These are phyloP conservation scores for Solanum aculeatissimum DNA, from an alignment of 305 asterid genomes.

Conservation along the genomic window DNA sequence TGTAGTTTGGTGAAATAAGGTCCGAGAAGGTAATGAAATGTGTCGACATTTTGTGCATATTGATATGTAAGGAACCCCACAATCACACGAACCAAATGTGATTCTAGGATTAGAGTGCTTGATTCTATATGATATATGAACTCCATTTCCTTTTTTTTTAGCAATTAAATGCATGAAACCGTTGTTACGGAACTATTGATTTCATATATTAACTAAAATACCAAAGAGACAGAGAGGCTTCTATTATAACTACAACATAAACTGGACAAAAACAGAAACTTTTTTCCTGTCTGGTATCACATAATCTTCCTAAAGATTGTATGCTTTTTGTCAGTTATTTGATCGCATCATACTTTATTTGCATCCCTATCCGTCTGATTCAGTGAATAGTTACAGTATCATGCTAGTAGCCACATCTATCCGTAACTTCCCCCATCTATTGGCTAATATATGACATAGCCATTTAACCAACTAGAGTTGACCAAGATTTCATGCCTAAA, in stretches of 20 bases:
- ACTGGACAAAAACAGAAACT: neutral
- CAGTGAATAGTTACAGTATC: neutral
- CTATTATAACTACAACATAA: neutral
- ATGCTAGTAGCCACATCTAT: neutral
- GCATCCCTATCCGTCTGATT: conserved; percentile 2
- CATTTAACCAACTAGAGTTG: conserved; percentile 7
- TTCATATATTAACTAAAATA: neutral
- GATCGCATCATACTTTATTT: conserved; percentile 12
- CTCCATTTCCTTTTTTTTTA: neutral
- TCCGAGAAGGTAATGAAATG: neutral
- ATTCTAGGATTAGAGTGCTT: neutral
- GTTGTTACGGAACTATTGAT: neutral
- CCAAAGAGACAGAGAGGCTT: neutral
- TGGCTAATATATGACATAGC: neutral
- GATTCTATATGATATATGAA: neutral
- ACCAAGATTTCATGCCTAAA: neutral
- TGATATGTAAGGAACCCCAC: neutral
- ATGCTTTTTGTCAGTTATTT: conserved; percentile 11
- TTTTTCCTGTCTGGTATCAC: neutral
- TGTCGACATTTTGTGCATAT: neutral
- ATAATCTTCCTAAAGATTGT: conserved; percentile 6
- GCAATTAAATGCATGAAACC: neutral
- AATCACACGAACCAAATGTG: neutral
- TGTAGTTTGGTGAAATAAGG: neutral
- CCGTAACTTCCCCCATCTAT: neutral